Conservation (phyloP, 768 basidiomycete species). For the Psilocybe sp. region DNA sequence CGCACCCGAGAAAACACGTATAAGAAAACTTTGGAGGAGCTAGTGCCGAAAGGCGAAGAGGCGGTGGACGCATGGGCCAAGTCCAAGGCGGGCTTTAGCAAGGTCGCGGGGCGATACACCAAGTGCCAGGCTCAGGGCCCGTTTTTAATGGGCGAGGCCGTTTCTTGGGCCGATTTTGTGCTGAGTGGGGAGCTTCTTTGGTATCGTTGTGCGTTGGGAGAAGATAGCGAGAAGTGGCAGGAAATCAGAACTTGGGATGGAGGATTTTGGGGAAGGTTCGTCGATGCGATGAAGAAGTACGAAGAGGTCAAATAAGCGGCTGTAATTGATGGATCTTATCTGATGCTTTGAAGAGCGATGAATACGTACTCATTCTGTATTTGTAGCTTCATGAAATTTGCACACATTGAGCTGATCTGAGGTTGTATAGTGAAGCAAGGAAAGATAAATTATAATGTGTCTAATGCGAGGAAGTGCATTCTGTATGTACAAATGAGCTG, state of each 20-base stretch:
- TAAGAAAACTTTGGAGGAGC: conserved; percentile 31
- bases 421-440: too few relatives aligned
- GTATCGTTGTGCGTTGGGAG: conserved; percentile 21
- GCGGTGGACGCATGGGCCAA: conserved; percentile 31
- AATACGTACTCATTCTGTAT: too few relatives aligned
- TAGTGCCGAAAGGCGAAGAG: conserved; percentile 24
- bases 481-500: too few relatives aligned
- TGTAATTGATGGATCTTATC: too few relatives aligned
- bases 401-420: too few relatives aligned
- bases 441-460: too few relatives aligned
- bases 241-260: conserved; percentile 27
- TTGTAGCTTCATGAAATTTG: too few relatives aligned
- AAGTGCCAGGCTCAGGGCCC: conserved; percentile 21
- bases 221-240: conserved; percentile 34
- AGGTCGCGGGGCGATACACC: conserved; percentile 19
- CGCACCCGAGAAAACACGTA: conserved; percentile 26
- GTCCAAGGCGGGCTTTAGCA: conserved; percentile 25
- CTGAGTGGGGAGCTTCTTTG: conserved; percentile 31
- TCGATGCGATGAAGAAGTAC: conserved; percentile 16
- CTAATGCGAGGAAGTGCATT: too few relatives aligned
- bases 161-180: conserved; percentile 34
- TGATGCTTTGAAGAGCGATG: too few relatives aligned
- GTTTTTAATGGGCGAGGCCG: conserved; percentile 31
- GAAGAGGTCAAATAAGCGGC: background rate
- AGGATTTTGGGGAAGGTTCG: conserved; percentile 29